Evolutionary conservation across 768 basidiomycete genomes (phyloP), one percentile per base, ranked within the genome.

Genomic region (Mycena vitilis): DNA sequence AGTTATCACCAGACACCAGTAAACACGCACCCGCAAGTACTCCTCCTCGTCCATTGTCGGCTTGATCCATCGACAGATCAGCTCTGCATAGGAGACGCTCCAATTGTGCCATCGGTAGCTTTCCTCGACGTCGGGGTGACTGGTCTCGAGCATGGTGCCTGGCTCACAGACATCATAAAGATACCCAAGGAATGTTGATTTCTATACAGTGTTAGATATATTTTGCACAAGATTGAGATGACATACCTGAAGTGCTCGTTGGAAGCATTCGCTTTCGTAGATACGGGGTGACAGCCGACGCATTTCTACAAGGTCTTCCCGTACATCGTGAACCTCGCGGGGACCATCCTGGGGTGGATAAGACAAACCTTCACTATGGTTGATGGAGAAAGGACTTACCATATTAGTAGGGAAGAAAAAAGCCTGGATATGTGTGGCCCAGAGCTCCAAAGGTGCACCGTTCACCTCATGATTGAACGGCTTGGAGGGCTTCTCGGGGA

Each of bases 81-180:
- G 5, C n/a, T 63, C 62, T 1, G 44, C 34, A 20, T 63, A 63
- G 1, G 20, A 15, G 15, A 20, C 16, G 9, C 38, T 55, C 62
- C 62, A 63, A 20, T 55, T 13, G 34, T 56, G 10, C 44, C 30
- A 56, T 3, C 62, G 42, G 16, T 56, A 63, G 15, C 61, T 63
- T 5, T 22, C 15, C 44, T 54, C 42, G 5, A 63, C 61, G 25
- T 54, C 61, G 7, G 30, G 25, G 13, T 63, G 61, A 1, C 42
- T 34, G 1, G 52, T 63, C 18, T 63, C 61, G 1, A 63, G 30
- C 1, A 63, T 40, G 16, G 54, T 63, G 2, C 61, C 61, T 12
- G 52, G 20, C 23, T 42, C 18, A 10, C 40, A 20, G 10, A 63
- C 37, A 1, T 34, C 18, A 2, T 45, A 30, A 2, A 63, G n/a